A percentile compares a stretch with the other conserved stretches of the same genome.
phyloP scores from a whole-genome alignment of 1,284 basidiomycete species.

The Apiotrichum brassicae region DNA sequence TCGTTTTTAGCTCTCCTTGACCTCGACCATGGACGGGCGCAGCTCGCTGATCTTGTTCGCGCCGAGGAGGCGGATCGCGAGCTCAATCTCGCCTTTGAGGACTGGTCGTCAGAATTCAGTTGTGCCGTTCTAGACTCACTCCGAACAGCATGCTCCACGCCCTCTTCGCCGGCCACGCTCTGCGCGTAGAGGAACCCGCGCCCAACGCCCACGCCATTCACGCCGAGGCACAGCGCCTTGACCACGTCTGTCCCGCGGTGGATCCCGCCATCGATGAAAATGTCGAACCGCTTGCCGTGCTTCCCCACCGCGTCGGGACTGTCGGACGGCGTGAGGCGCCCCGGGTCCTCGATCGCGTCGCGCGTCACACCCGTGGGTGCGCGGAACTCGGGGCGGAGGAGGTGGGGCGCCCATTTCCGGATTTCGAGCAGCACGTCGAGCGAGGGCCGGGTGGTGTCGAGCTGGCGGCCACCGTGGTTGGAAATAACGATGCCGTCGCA shows the following conservation, averaged over 20 bases:
- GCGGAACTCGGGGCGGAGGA: slow-evolving; percentile 37
- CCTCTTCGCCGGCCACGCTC: slow-evolving; percentile 77
- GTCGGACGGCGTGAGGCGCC: slow-evolving; percentile 54
- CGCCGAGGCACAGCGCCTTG: slow-evolving; percentile 86
- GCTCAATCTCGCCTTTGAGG: slow-evolving; percentile 53
- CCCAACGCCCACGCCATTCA: slow-evolving; percentile 81
- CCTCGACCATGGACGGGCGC: slow-evolving; percentile 44
- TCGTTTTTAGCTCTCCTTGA: slow-evolving; percentile 22
- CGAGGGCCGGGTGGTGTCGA: slow-evolving; percentile 56
- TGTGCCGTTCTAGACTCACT: slow-evolving; percentile 32
- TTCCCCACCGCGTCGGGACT: slow-evolving; percentile 3
- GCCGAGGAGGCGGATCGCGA: slow-evolving; percentile 70
- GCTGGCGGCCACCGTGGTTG: slow-evolving; percentile 51
- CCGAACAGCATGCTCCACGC: slow-evolving; percentile 64
- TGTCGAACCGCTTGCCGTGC: slow-evolving; percentile 47
- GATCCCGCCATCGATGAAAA: slow-evolving; percentile 86
- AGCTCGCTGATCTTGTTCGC: slow-evolving; percentile 55
- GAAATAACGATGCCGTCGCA: slow-evolving; percentile 50
- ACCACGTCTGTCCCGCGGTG: slow-evolving; percentile 82
- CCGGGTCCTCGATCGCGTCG: slow-evolving; percentile 56
- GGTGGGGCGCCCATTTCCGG: slow-evolving; percentile 46
- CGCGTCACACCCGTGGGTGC: slow-evolving; percentile 27
- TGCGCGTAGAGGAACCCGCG: slow-evolving; percentile 87
- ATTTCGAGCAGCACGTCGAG: slow-evolving; percentile 71
- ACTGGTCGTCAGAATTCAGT: slow-evolving; percentile 19